phyloP scores from a whole-genome alignment of 345 rosid species.

The Turritis glabra region DNA sequence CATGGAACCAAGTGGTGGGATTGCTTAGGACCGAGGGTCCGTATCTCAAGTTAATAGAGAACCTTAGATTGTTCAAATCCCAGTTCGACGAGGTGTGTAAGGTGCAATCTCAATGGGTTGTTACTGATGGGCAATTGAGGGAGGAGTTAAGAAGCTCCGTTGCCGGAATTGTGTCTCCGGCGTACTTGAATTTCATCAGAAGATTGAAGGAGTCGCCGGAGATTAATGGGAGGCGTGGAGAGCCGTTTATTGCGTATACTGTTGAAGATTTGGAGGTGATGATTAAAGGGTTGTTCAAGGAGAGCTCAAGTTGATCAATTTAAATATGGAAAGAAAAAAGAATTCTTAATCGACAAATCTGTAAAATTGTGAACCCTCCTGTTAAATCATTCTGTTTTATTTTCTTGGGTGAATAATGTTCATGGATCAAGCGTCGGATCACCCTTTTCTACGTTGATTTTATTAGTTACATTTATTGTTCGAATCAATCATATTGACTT shows the following conservation, averaged over 20 bases:
- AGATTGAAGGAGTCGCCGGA: conserved; percentile 55
- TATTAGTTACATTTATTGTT: no score
- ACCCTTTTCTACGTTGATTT: no score
- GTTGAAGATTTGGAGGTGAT: conserved; percentile 54
- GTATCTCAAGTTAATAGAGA: conserved; percentile 44
- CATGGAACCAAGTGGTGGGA: conserved; percentile 69
- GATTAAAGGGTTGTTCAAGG: conserved; percentile 58
- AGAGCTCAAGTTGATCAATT: conserved; percentile 33
- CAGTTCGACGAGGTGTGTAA: conserved; percentile 54
- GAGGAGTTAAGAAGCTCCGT: conserved; percentile 57
- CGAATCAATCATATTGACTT: no score
- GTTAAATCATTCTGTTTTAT: not conserved
- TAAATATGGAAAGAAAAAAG: not conserved
- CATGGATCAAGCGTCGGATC: not conserved
- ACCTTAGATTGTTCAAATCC: conserved; percentile 52
- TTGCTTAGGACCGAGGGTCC: conserved; percentile 49
- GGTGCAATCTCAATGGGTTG: conserved; percentile 55
- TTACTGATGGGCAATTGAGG: conserved; percentile 58
- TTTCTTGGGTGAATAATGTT: not conserved
- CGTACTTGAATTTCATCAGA: conserved; percentile 48
- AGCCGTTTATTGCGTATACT: conserved; percentile 44
- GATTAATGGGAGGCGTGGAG: conserved; percentile 51
- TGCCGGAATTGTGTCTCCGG: conserved; percentile 52
- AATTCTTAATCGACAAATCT: not conserved
- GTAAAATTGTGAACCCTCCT: not conserved